Percentiles rank a stretch among this genome's conserved stretches.
These are phyloP conservation scores for Stropharia rugosoannulata DNA, from an alignment of 768 basidiomycete species.

Conservation along the genomic window DNA sequence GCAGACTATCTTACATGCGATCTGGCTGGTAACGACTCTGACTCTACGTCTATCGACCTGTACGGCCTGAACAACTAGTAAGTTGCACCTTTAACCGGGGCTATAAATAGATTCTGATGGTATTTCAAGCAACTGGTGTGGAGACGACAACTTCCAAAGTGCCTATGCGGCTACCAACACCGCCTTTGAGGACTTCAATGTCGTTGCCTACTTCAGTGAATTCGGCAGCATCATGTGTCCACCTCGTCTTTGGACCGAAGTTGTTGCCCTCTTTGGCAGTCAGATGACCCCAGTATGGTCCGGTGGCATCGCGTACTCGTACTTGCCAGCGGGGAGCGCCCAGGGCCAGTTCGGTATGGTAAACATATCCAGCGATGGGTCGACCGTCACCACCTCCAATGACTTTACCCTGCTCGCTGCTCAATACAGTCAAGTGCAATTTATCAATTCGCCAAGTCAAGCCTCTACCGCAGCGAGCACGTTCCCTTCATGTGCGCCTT, in stretches of 20 bases:
- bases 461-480: slow-evolving; percentile 39
- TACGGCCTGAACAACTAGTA: slow-evolving; percentile 89
- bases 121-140: slow-evolving; percentile 74
- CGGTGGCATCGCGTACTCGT: slow-evolving; percentile 87
- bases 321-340: slow-evolving; percentile 79
- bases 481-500: slow-evolving; percentile 65
- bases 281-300: slow-evolving; percentile 82
- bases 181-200: slow-evolving; percentile 63
- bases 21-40: slow-evolving; percentile 48
- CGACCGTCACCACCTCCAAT: slow-evolving; percentile 60
- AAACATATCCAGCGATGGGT: slow-evolving; percentile 64
- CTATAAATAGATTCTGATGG: background rate
- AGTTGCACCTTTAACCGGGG: slow-evolving; percentile 23
- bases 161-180: slow-evolving; percentile 56
- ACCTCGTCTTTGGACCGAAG: slow-evolving; percentile 81
- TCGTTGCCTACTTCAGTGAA: slow-evolving; percentile 90
- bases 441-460: slow-evolving; percentile 59
- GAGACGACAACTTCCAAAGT: slow-evolving; percentile 53
- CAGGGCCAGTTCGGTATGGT: slow-evolving; percentile 85
- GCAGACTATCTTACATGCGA: slow-evolving; percentile 85
- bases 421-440: slow-evolving; percentile 57
- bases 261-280: slow-evolving; percentile 65
- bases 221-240: slow-evolving; percentile 68
- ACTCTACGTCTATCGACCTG: slow-evolving; percentile 70
- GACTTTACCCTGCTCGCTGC: slow-evolving; percentile 69